phyloP scores from a whole-genome alignment of 2,329 filamentous ascomycete genomes.

The Mariannaea elegans region DNA sequence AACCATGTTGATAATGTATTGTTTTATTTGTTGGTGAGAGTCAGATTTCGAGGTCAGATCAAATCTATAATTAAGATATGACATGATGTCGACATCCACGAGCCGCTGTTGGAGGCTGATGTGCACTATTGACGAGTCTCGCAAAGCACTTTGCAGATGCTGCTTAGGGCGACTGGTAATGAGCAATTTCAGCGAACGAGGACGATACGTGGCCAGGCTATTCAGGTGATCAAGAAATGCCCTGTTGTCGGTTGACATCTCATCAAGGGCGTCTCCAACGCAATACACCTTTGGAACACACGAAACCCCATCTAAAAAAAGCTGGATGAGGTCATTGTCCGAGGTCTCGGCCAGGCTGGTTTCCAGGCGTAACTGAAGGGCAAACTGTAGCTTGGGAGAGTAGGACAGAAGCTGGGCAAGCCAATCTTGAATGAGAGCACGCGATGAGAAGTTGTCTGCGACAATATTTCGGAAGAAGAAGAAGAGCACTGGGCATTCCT shows the following conservation, averaged over 20 bases:
- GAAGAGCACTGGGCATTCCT: conserved; percentile 31
- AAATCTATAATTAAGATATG: conserved; percentile 31
- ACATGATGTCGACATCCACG: conserved; percentile 29
- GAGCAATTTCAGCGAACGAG: conserved; percentile 30
- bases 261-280: conserved; percentile 34
- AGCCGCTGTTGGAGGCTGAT: conserved; percentile 34
- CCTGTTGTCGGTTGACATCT: conserved; percentile 32
- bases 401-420: conserved; percentile 32
- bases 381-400: conserved; percentile 32
- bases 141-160: conserved; percentile 26
- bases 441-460: conserved; percentile 32
- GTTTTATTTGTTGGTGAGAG: conserved; percentile 8
- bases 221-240: conserved; percentile 32
- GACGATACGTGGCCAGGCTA: conserved; percentile 28
- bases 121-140: conserved; percentile 34
- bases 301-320: conserved; percentile 28
- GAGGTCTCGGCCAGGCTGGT: conserved; percentile 27
- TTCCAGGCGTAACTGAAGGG: conserved; percentile 24
- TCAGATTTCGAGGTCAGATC: conserved; percentile 3
- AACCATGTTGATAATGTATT: conserved; percentile 30
- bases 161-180: conserved; percentile 35
- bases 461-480: conserved; percentile 39
- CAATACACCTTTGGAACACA: conserved; percentile 33
- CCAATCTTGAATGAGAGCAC: conserved; percentile 36
- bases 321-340: conserved; percentile 32